phyloP scores from a whole-genome alignment of 768 basidiomycete genomes.

The Lentinula sp. region DNA sequence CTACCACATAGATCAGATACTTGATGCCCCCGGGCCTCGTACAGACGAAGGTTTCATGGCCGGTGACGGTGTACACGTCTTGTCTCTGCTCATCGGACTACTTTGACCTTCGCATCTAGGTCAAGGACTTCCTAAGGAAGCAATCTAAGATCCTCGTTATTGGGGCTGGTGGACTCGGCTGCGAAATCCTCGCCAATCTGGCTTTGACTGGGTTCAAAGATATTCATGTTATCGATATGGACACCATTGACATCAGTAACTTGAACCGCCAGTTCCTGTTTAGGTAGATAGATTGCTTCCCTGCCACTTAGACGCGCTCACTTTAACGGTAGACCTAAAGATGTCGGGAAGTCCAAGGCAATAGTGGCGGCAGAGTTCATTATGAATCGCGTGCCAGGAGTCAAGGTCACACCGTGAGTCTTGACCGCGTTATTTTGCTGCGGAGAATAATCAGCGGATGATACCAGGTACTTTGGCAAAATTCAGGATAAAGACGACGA shows the following conservation, averaged over 20 bases:
- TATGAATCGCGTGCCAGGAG: slow-evolving; percentile 93
- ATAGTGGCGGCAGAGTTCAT: slow-evolving; percentile 92
- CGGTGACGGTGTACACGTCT: slow-evolving; percentile 48
- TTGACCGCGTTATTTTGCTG: background rate
- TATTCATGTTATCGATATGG: slow-evolving; percentile 99
- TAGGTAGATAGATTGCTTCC: slow-evolving; percentile 45
- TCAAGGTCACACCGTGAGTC: slow-evolving; percentile 92
- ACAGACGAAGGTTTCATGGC: slow-evolving; percentile 81
- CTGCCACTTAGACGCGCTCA: background rate
- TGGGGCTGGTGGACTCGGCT: slow-evolving; percentile 95
- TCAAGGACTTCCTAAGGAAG: slow-evolving; percentile 79
- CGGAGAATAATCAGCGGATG: background rate
- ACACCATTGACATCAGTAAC: slow-evolving; percentile 99
- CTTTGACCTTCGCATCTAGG: slow-evolving; percentile 36
- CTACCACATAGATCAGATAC: slow-evolving; percentile 78
- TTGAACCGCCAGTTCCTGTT: slow-evolving; percentile 98
- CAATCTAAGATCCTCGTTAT: slow-evolving; percentile 94
- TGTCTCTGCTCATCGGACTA: background rate
- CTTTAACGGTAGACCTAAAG: slow-evolving; percentile 53
- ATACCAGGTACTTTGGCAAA: slow-evolving; percentile 82
- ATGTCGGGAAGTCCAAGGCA: slow-evolving; percentile 94
- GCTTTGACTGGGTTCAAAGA: slow-evolving; percentile 96
- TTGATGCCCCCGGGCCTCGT: slow-evolving; percentile 83
- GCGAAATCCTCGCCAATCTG: slow-evolving; percentile 95
- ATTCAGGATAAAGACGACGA: slow-evolving; percentile 96